phyloP scores from a whole-genome alignment of 495 filamentous ascomycete genomes.

The Neurospora discreta region DNA sequence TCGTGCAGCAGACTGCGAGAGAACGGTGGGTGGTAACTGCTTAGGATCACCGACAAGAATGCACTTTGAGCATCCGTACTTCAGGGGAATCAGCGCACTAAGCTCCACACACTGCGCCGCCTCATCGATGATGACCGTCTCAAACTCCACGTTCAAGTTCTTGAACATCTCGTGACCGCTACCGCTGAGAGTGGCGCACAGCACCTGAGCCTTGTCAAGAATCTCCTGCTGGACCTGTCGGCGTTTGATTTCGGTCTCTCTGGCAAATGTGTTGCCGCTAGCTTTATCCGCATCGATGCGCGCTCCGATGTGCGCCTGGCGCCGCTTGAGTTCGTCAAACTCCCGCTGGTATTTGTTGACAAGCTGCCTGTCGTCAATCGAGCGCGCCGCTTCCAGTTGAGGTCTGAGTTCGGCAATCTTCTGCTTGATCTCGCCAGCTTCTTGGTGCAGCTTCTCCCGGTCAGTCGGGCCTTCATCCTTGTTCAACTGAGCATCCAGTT shows the following conservation, averaged over 20 bases:
- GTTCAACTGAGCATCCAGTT: constrained; percentile 43
- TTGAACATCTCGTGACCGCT: constrained; percentile 98
- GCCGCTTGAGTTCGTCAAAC: constrained; percentile 67
- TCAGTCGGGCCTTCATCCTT: constrained; percentile 45
- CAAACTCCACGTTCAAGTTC: constrained; percentile 86
- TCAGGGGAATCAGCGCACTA: constrained; percentile 90
- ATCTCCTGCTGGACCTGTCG: constrained; percentile 82
- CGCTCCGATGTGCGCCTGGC: constrained; percentile 57
- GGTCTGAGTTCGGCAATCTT: constrained; percentile 54
- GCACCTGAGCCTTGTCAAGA: constrained; percentile 77
- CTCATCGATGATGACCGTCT: constrained; percentile 97
- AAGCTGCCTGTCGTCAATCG: constrained; percentile 44
- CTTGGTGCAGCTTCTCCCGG: constrained; percentile 66
- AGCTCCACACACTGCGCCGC: constrained; percentile 96
- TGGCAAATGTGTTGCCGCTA: constrained; percentile 59
- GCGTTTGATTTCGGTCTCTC: constrained; percentile 76
- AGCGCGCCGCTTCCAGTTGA: constrained; percentile 58
- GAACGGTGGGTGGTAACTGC: constrained; percentile 88
- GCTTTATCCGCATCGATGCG: constrained; percentile 79
- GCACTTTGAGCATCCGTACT: constrained; percentile 95
- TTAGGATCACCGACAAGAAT: constrained; percentile 97
- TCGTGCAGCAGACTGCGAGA: constrained; percentile 82
- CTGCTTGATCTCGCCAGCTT: constrained; percentile 67
- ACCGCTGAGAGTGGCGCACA: constrained; percentile 91
- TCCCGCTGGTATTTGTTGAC: constrained; percentile 58